Conservation (phyloP, 768 basidiomycete genomes). For the Suillus alpinus region DNA sequence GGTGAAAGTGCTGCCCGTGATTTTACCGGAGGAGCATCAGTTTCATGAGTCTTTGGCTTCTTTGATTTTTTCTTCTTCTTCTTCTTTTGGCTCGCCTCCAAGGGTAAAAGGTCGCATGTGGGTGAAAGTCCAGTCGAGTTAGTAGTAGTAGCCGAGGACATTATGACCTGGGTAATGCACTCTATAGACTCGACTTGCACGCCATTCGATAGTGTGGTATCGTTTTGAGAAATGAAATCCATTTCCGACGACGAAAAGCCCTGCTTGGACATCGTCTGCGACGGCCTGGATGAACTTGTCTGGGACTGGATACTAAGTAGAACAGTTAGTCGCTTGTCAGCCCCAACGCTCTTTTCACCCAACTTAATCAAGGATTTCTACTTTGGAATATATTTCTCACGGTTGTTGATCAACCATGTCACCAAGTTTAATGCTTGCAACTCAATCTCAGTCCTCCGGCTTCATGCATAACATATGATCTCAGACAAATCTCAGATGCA, state of each 20-base stretch:
- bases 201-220: background rate
- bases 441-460: background rate
- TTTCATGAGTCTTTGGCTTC: slow-evolving; percentile 48
- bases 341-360: background rate
- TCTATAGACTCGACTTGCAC: slow-evolving; percentile 1
- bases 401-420: background rate
- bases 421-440: background rate
- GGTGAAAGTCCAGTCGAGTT: slow-evolving; percentile 25
- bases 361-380: background rate
- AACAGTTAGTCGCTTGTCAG: background rate
- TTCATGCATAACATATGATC: background rate
- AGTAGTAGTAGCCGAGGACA: slow-evolving; percentile 17
- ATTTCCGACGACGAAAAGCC: background rate
- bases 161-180: slow-evolving; percentile 5
- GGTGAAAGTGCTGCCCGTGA: slow-evolving; percentile 31
- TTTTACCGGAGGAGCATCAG: slow-evolving; percentile 27
- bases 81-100: slow-evolving; percentile 47
- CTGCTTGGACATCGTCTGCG: background rate
- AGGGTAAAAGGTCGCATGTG: slow-evolving; percentile 10
- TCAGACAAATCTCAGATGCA: background rate
- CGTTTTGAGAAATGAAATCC: background rate
- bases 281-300: background rate
- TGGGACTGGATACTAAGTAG: background rate
- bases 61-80: slow-evolving; percentile 69
- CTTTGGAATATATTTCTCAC: background rate